phyloP scores from a whole-genome alignment of 1,139 yeast species.

The Blastobotrys raffinosifermentans region DNA sequence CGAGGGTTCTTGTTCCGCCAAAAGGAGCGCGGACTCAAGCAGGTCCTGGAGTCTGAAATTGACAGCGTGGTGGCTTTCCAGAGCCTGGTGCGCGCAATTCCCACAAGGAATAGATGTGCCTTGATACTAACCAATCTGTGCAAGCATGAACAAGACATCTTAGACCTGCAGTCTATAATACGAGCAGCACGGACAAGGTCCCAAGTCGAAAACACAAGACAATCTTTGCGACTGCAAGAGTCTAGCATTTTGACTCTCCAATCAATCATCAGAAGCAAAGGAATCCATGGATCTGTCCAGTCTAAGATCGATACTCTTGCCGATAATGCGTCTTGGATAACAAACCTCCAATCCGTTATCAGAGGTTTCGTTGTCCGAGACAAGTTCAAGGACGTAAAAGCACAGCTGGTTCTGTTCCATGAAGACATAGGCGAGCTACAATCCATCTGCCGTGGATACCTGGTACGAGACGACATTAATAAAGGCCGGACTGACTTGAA shows the following conservation, averaged over 20 bases:
- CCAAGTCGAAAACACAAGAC: not conserved
- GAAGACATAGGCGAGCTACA: constrained; percentile 29
- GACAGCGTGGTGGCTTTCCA: constrained; percentile 17
- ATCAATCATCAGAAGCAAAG: constrained; percentile 25
- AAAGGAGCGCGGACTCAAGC: constrained; percentile 16
- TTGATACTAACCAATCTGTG: constrained; percentile 9
- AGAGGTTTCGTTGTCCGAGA: constrained; percentile 49
- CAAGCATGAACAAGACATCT: constrained; percentile 8
- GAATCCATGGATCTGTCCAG: constrained; percentile 11
- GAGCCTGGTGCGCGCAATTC: constrained; percentile 13
- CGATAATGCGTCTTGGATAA: constrained; percentile 17
- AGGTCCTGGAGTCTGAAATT: constrained; percentile 14
- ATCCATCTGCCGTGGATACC: constrained; percentile 28
- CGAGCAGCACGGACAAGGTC: constrained; percentile 9
- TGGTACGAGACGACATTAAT: constrained; percentile 22
- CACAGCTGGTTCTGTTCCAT: constrained; percentile 16
- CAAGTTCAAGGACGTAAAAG: constrained; percentile 16
- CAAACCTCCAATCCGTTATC: constrained; percentile 37
- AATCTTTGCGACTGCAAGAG: not conserved
- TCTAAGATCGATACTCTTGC: constrained; percentile 36
- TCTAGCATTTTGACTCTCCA: constrained; percentile 31
- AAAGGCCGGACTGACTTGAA: constrained; percentile 13
- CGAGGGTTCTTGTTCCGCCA: constrained; percentile 18
- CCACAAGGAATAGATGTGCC: constrained; percentile 11
- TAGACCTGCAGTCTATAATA: constrained; percentile 28